Percentiles rank a stretch among this genome's conserved stretches.
These are phyloP conservation scores for Lecanicillium sp. DNA, from an alignment of 2,329 filamentous ascomycete genomes.

Conservation along the genomic window DNA sequence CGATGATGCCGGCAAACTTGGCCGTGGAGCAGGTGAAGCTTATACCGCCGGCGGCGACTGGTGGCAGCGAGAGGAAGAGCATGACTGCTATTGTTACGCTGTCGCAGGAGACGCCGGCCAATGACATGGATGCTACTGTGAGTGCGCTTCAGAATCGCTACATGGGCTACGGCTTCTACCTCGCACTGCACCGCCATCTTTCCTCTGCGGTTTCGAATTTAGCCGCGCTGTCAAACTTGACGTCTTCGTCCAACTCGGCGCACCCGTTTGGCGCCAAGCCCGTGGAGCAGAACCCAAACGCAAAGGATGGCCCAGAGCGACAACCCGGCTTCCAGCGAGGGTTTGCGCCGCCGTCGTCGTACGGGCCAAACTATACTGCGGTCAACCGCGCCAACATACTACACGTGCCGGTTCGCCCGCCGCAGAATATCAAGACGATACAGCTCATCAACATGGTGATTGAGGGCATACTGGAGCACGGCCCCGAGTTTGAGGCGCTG, in stretches of 20 bases:
- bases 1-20: constrained; percentile 51
- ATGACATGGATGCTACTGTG: constrained; percentile 75
- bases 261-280: constrained; percentile 74
- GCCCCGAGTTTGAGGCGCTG: constrained; percentile 82
- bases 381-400: constrained; percentile 40
- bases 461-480: constrained; percentile 70
- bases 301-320: constrained; percentile 26
- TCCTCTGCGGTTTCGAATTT: constrained; percentile 61
- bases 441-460: constrained; percentile 83
- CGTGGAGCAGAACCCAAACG: constrained; percentile 35
- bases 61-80: constrained; percentile 58
- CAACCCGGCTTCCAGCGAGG: constrained; percentile 44
- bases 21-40: constrained; percentile 69
- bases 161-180: constrained; percentile 74
- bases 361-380: constrained; percentile 36
- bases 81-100: constrained; percentile 74
- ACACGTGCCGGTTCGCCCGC: constrained; percentile 67
- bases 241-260: constrained; percentile 36
- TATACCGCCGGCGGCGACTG: constrained; percentile 44
- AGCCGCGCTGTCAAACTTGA: constrained; percentile 21
- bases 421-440: constrained; percentile 69
- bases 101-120: constrained; percentile 70
- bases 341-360: constrained; percentile 72
- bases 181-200: constrained; percentile 73
- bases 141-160: constrained; percentile 76